Percentiles rank a stretch among this genome's conserved stretches.
phyloP scores from a whole-genome alignment of 2,329 filamentous ascomycete genomes.

The Aspergillus vadensis region DNA sequence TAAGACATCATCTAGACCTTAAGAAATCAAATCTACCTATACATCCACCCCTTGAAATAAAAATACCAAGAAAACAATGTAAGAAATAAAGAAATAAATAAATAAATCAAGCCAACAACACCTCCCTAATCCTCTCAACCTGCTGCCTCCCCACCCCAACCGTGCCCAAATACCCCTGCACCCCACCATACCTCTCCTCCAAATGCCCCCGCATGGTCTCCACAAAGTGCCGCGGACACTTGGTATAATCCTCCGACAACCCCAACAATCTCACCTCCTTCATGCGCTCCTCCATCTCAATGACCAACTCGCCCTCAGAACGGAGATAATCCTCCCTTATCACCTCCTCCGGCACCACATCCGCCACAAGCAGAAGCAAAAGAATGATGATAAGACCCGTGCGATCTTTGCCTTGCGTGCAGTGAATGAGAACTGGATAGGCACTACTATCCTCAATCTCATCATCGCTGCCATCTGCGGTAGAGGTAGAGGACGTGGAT shows the following conservation, averaged over 20 bases:
- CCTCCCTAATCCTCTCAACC: slow-evolving; percentile 39
- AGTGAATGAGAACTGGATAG: slow-evolving; percentile 74
- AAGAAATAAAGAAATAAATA: no score
- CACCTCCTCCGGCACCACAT: slow-evolving; percentile 55
- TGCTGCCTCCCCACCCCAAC: slow-evolving; percentile 60
- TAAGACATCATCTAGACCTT: no score
- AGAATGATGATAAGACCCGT: slow-evolving; percentile 73
- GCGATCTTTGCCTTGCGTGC: slow-evolving; percentile 86
- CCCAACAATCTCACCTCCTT: slow-evolving; percentile 71
- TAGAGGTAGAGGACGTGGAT: no score
- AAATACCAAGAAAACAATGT: no score
- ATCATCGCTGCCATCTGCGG: no score
- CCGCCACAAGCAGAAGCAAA: slow-evolving; percentile 62
- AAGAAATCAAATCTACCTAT: not conserved
- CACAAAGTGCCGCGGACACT: slow-evolving; percentile 68
- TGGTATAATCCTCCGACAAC: slow-evolving; percentile 70
- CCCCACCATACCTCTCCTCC: slow-evolving; percentile 63
- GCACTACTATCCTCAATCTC: slow-evolving; percentile 14
- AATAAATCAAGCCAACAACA: slow-evolving; percentile 27
- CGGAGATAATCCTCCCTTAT: slow-evolving; percentile 73
- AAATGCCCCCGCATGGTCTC: slow-evolving; percentile 60
- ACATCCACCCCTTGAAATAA: not conserved
- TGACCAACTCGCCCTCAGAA: slow-evolving; percentile 61
- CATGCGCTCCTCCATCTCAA: slow-evolving; percentile 65
- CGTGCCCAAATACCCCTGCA: slow-evolving; percentile 64